These are phyloP conservation scores for Polymyxa betae DNA, from an alignment of 208 protist species.

Conservation along the genomic window DNA sequence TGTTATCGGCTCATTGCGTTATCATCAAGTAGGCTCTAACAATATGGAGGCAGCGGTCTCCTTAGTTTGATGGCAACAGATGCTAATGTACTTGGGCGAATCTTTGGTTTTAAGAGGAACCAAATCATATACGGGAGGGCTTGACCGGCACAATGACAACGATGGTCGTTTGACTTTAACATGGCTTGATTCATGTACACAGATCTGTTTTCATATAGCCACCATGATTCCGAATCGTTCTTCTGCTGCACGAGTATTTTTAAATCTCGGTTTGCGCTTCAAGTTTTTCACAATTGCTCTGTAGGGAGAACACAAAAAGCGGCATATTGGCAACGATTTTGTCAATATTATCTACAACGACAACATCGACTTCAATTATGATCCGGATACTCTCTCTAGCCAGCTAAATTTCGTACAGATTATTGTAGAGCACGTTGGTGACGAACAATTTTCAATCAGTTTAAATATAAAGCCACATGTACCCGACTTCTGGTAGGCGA, in stretches of 20 bases:
- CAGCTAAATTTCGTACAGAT: not conserved
- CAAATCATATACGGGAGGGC: not conserved
- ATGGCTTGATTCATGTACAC: not conserved
- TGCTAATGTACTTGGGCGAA: not conserved
- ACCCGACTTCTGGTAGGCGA: not conserved
- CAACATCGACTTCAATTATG: not conserved
- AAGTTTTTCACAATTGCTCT: no score
- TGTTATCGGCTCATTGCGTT: not conserved
- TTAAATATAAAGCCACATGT: not conserved
- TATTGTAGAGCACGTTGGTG: not conserved
- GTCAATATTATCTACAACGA: not conserved
- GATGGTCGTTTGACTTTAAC: not conserved
- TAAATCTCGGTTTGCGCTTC: no score
- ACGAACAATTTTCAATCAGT: not conserved
- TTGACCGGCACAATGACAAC: not conserved
- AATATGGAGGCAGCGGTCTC: not conserved
- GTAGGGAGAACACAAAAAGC: not conserved
- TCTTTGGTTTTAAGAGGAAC: not conserved
- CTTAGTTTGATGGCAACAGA: no score
- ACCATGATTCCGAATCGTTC: not conserved
- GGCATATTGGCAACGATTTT: conserved; percentile 14
- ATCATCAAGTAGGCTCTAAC: not conserved
- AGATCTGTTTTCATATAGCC: not conserved
- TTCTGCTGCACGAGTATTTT: no score
- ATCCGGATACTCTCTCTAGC: not conserved